phyloP scores from a whole-genome alignment of 192 early-diverging fungal species.

The Globomyces pollinis-pini region DNA sequence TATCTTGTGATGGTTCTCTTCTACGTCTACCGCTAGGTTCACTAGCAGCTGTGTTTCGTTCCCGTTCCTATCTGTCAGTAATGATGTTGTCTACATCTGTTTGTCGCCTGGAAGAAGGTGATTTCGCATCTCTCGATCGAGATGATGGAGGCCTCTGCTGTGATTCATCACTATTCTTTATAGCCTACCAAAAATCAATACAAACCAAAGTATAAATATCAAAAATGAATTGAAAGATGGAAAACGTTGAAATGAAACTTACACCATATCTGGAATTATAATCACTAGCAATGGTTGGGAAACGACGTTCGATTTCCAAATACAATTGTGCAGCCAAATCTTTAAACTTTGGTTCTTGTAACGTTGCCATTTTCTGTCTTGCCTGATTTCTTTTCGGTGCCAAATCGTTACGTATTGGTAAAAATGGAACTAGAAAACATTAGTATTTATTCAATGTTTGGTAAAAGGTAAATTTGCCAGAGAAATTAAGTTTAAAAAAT shows the following conservation, averaged over 20 bases:
- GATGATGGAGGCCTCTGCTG: too few relatives aligned
- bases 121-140: too few relatives aligned
- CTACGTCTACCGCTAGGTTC: conserved; percentile 8
- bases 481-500: too few relatives aligned
- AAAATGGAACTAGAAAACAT: conserved; percentile 62
- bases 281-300: conserved; percentile 9
- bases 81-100: too few relatives aligned
- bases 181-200: too few relatives aligned
- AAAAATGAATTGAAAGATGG: too few relatives aligned
- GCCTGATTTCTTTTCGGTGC: conserved; percentile 94
- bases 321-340: conserved; percentile 89
- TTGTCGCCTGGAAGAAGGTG: too few relatives aligned
- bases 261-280: conserved; percentile 2
- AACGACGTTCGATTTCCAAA: conserved; percentile 36
- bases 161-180: too few relatives aligned
- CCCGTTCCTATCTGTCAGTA: neutral
- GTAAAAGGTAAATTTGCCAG: neutral
- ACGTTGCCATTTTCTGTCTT: conserved; percentile 88
- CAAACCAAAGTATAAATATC: too few relatives aligned
- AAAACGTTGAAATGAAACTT: neutral
- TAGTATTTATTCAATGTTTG: too few relatives aligned
- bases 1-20: conserved; percentile 3
- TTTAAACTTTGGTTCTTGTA: conserved; percentile 75
- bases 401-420: conserved; percentile 76
- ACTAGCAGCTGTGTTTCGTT: neutral